Percentiles rank a stretch among this genome's conserved stretches.
Conservation (phyloP, 805 yeast genomes). For the Kregervanrija fluxuum region DNA sequence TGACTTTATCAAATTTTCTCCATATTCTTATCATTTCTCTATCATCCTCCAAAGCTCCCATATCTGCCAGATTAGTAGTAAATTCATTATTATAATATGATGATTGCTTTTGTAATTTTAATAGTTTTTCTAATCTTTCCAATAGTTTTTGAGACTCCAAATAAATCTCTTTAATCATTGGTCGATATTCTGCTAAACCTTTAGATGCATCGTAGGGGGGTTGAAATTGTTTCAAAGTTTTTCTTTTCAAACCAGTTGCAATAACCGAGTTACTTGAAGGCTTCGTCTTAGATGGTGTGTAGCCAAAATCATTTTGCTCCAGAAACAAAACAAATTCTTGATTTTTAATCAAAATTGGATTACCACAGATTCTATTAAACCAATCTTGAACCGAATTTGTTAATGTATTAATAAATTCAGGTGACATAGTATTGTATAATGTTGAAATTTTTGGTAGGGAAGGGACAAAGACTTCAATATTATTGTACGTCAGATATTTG, state of each 20-base stretch:
- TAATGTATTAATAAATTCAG: constrained; percentile 64
- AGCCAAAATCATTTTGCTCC: constrained; percentile 32
- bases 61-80: constrained; percentile 32
- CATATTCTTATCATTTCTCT: constrained; percentile 75
- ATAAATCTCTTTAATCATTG: constrained; percentile 73
- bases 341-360: constrained; percentile 77
- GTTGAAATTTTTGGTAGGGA: constrained; percentile 72
- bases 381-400: constrained; percentile 66
- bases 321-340: constrained; percentile 78
- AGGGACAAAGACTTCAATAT: constrained; percentile 91
- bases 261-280: constrained; percentile 35
- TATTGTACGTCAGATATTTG: constrained; percentile 69
- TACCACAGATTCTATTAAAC: constrained; percentile 67
- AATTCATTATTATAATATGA: constrained; percentile 40
- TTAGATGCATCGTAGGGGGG: constrained; percentile 86
- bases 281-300: constrained; percentile 32
- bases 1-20: constrained; percentile 65
- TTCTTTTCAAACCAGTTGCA: constrained; percentile 82
- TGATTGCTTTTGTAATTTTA: constrained; percentile 51
- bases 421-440: constrained; percentile 75
- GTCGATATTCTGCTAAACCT: constrained; percentile 80
- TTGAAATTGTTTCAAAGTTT: constrained; percentile 84
- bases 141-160: constrained; percentile 48
- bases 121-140: constrained; percentile 42
- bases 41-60: constrained; percentile 37